A percentile compares a stretch with the other conserved stretches of the same genome.
phyloP scores from a whole-genome alignment of 2,329 filamentous ascomycete species.

The Aspergillus novoparasiticus region DNA sequence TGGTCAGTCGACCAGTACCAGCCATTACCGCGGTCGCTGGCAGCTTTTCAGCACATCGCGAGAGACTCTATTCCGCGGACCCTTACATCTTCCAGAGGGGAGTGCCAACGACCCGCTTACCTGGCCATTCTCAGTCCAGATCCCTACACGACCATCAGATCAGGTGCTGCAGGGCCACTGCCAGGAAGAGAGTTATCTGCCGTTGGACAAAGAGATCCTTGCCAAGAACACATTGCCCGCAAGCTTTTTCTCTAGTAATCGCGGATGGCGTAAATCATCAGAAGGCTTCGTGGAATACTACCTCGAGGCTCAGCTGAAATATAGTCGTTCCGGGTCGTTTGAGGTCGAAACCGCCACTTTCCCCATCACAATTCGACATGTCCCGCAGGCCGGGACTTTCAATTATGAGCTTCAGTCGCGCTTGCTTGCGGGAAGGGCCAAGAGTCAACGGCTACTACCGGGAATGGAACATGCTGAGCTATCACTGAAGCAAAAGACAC shows the following conservation, averaged over 20 bases:
- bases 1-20: background rate
- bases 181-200: conserved; percentile 15
- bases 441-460: conserved; percentile 34
- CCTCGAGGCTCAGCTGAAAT: conserved; percentile 32
- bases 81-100: conserved; percentile 18
- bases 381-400: background rate
- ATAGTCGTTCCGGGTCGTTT: conserved; percentile 2
- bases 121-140: conserved; percentile 21
- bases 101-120: conserved; percentile 8
- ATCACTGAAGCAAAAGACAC: conserved; percentile 36
- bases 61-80: conserved; percentile 16
- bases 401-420: conserved; percentile 2
- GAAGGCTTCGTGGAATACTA: conserved; percentile 42
- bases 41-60: conserved; percentile 9
- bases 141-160: conserved; percentile 13
- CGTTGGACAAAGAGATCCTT: conserved; percentile 10
- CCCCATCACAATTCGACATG: conserved; percentile 18
- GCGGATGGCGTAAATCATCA: conserved; percentile 1
- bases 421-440: conserved; percentile 14
- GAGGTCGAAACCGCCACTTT: conserved; percentile 11
- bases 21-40: conserved; percentile 14
- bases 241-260: conserved; percentile 10
- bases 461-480: conserved; percentile 33
- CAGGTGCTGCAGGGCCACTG: background rate
- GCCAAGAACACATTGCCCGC: conserved; percentile 16